phyloP scores from a whole-genome alignment of 177 flowering plant genomes.

The Telopea speciosissima region DNA sequence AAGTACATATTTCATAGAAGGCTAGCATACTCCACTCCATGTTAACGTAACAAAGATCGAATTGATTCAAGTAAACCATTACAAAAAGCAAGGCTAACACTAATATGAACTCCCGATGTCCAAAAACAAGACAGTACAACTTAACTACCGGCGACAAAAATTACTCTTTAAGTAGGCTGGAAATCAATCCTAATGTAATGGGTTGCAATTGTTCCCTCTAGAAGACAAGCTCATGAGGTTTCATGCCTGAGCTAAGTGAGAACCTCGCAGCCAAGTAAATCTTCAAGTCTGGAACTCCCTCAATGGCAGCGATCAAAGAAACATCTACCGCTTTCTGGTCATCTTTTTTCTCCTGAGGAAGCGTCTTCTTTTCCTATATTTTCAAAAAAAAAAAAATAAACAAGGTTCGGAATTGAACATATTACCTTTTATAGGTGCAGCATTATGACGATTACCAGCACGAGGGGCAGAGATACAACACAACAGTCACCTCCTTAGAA shows the following conservation, averaged over 20 bases:
- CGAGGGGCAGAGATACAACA: too few species aligned
- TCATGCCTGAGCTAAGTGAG: slow-evolving; percentile 19
- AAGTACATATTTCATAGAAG: too few species aligned
- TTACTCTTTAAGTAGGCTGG: neutral
- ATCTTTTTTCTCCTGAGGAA: slow-evolving; percentile 30
- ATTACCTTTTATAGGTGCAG: neutral
- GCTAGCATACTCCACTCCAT: too few species aligned
- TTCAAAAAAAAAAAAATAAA: neutral
- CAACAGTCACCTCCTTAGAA: too few species aligned
- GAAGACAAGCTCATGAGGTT: slow-evolving; percentile 22
- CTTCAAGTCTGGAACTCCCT: slow-evolving; percentile 31
- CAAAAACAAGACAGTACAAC: too few species aligned
- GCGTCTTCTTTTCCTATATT: slow-evolving; percentile 22
- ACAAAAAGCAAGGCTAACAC: too few species aligned
- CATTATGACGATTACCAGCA: too few species aligned
- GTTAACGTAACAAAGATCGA: too few species aligned
- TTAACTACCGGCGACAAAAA: too few species aligned
- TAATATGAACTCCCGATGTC: too few species aligned
- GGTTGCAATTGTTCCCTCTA: neutral
- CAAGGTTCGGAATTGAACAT: neutral
- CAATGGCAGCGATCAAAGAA: slow-evolving; percentile 20
- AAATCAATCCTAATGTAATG: neutral
- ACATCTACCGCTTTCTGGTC: slow-evolving; percentile 34
- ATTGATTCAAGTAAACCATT: too few species aligned
- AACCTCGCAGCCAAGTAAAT: slow-evolving; percentile 18